Base-by-base conservation (phyloP, 345 rosid genomes). In the Abelmoschus esculentus region DNA sequence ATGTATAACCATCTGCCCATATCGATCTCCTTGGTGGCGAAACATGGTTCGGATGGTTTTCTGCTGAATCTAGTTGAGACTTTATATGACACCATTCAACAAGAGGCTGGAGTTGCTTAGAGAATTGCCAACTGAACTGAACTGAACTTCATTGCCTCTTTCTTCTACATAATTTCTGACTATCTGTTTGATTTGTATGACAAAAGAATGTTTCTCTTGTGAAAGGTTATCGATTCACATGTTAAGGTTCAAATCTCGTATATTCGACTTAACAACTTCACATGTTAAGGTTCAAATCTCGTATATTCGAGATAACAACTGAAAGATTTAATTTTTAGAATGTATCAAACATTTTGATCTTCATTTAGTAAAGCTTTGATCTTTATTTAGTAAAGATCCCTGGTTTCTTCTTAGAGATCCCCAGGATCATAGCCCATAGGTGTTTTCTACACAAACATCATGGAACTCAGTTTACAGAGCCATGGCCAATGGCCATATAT, bases 31-130 rank as follows among this genome's bases (percentile, higher is more conserved):
- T 77, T 88, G 83, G 47, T 92, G 60, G 92, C 91, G 6, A 88
- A 80, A 70, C 89, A 87, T 52, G 96, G 95, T 66, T 87, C 91
- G 7, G 98, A 92, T 63, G 80, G 80, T 38, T 90, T 90, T 80
- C 83, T 92, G 76, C 87, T 92, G 11, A 77, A 79, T 63, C 73
- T 90, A 72, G 87, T 88, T 22, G 90, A 88, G 79, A 77, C 79
- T 9, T 80, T 92, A 19, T 66, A 76, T 10, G 76, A 68, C 7
- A 54, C 80, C 47, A 78, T 85, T 44, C 57, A 72, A 70, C 75
- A 80, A 74, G 75, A 83, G 53, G 70, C 73, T 67, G 71, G 67
- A 42, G 44, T 57, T 12, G 63, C 74, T n/a, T 61, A 72, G 61
- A 34, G 38, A 65, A 34, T 15, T 19, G 70, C 50, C 5, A 18